These are phyloP conservation scores for Paramecium primaurelia DNA, from an alignment of 73 alveolate genomes.

Conservation along the genomic window DNA sequence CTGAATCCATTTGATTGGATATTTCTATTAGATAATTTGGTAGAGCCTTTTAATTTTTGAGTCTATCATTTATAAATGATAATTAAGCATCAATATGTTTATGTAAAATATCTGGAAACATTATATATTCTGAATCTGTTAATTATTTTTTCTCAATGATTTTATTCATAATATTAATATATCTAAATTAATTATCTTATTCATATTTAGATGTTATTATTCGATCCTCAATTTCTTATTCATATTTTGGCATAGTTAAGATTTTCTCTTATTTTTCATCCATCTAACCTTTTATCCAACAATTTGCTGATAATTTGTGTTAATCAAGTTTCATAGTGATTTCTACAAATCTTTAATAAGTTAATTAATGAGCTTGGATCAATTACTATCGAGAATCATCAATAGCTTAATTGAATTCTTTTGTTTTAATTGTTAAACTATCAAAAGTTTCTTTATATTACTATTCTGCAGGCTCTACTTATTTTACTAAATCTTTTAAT, in stretches of 20 bases:
- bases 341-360: neutral
- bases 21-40: neutral
- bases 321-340: neutral
- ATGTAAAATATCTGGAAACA: conserved; percentile 1
- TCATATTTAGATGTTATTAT: conserved; percentile 9
- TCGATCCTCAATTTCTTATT: neutral
- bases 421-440: neutral
- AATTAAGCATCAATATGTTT: conserved; percentile 27
- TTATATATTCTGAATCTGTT: neutral
- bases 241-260: neutral
- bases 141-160: neutral
- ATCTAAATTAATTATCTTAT: neutral
- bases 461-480: conserved; percentile 1
- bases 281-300: neutral
- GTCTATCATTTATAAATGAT: neutral
- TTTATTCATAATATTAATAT: neutral
- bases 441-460: neutral
- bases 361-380: neutral
- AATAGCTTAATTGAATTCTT: neutral
- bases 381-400: neutral
- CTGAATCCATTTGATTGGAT: neutral
- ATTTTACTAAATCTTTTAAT: neutral
- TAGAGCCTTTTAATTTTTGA: neutral
- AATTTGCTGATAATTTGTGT: neutral
- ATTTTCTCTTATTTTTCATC: neutral